Conservation (phyloP, 2,329 filamentous ascomycete species). For the Zelopaecilomyces penicillatus region DNA sequence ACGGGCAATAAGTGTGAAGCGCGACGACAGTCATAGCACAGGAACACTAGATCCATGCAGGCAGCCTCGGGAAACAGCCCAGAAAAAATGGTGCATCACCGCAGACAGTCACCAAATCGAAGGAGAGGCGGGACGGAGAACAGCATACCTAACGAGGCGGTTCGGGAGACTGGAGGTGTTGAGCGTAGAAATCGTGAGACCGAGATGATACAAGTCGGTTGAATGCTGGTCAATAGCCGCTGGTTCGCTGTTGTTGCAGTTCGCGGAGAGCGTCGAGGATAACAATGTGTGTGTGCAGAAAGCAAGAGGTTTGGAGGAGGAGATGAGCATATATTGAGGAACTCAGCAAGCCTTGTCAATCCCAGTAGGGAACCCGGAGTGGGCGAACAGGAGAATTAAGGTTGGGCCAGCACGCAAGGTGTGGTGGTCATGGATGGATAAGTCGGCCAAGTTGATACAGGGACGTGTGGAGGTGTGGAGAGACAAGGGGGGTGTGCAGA, state of each 20-base stretch:
- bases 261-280: too few species aligned
- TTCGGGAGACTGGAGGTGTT: neutral
- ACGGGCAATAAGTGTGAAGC: neutral
- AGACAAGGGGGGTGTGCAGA: slow-evolving; percentile 1
- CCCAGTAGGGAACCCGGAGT: too few species aligned
- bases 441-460: slow-evolving; percentile 10
- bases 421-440: slow-evolving; percentile 11
- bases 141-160: slow-evolving; percentile 17
- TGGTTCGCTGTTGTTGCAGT: too few species aligned
- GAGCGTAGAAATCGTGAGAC: too few species aligned
- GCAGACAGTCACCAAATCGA: slow-evolving; percentile 10
- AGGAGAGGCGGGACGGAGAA: slow-evolving; percentile 17
- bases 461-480: slow-evolving; percentile 8
- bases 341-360: too few species aligned
- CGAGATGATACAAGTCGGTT: too few species aligned
- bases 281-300: too few species aligned
- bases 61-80: slow-evolving; percentile 21
- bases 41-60: slow-evolving; percentile 23
- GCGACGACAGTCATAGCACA: slow-evolving; percentile 10
- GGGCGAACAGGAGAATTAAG: slow-evolving; percentile 6
- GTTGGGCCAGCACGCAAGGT: slow-evolving; percentile 9
- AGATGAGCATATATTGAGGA: too few species aligned
- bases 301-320: too few species aligned
- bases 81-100: slow-evolving; percentile 17
- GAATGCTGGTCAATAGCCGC: too few species aligned